Evolutionary conservation across 805 yeast genomes (phyloP).

Genomic region (Wickerhamomyces tratensis): DNA sequence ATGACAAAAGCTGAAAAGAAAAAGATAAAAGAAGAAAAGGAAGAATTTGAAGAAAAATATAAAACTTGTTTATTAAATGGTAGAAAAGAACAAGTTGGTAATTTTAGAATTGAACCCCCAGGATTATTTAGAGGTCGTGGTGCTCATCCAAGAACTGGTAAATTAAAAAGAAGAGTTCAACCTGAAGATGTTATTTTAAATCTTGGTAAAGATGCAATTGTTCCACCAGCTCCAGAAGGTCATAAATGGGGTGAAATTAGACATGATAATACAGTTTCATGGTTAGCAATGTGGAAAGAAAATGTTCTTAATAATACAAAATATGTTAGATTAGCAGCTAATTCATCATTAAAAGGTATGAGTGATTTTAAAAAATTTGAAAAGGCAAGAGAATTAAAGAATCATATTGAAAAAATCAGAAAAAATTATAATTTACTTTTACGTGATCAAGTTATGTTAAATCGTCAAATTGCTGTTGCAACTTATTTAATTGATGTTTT

Average conservation of each 20-base stretch:
- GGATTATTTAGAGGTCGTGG: conserved; percentile 95
- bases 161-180: conserved; percentile 70
- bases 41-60: conserved; percentile 67
- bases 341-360: conserved; percentile 83
- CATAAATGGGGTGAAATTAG: conserved; percentile 85
- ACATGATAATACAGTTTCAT: conserved; percentile 84
- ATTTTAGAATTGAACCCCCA: conserved; percentile 93
- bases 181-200: conserved; percentile 90
- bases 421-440: conserved; percentile 61
- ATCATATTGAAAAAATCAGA: conserved; percentile 65
- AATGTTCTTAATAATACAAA: conserved; percentile 76
- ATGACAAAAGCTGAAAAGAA: conserved; percentile 71
- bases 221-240: conserved; percentile 82
- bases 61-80: conserved; percentile 79
- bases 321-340: conserved; percentile 87
- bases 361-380: conserved; percentile 89
- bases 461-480: conserved; percentile 89
- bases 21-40: conserved; percentile 59
- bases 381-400: conserved; percentile 78
- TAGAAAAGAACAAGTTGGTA: conserved; percentile 85
- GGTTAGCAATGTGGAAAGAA: conserved; percentile 98
- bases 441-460: conserved; percentile 69
- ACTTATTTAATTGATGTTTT: conserved; percentile 86
- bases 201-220: conserved; percentile 56
- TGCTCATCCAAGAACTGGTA: conserved; percentile 94